Base-by-base conservation (phyloP, 2,329 filamentous ascomycete genomes). In the Scytalidium lignicola region DNA sequence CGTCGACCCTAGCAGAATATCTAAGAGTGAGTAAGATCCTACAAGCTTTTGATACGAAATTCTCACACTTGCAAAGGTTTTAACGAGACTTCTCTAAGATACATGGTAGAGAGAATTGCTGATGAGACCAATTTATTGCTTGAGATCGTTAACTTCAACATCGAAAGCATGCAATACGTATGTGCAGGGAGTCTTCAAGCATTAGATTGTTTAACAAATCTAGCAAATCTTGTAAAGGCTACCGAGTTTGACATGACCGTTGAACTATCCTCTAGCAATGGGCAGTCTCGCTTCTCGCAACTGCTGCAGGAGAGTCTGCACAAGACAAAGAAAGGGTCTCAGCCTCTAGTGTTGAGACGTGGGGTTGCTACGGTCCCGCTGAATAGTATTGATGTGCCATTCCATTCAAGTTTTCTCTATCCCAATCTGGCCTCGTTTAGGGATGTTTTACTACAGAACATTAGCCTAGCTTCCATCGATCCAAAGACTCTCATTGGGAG, bases 91-190 rank as follows among this genome's bases (percentile, higher is more conserved):
- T 91, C 91, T 19, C 77, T 97, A 56, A 90, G 95, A 65, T 96
- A 95, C 65, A 89, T 96, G 20, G 90, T 96, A n/a, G 88, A 88
- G 76, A 95, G 87, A 72, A 91, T 97, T 61, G 78, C 89, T 0
- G 89, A 95, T 68, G 84, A 88, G 67, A 96, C 91, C 3, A 86
- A 85, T 52, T 96, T 91, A 92, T 78, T 97, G 32, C 73, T 97
- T 53, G 92, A 97, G 73, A 96, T 97, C 76, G 92, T 97, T 79
- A 97, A 97, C 78, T 93, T 91, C 86, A 85, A 88, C 67, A 96
- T 54, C 13, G 9, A 51, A 42, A 57, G 61, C 46, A 55, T 57
- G 52, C 62, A 65, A 43, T 65, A 65, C 51, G 62, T 65, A 19
- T 64, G 62, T 43, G 61, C 62, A 22, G 62, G 62, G 23, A 55